phyloP scores from a whole-genome alignment of 352 stramenopile genomes.

The Phytophthora litchii region DNA sequence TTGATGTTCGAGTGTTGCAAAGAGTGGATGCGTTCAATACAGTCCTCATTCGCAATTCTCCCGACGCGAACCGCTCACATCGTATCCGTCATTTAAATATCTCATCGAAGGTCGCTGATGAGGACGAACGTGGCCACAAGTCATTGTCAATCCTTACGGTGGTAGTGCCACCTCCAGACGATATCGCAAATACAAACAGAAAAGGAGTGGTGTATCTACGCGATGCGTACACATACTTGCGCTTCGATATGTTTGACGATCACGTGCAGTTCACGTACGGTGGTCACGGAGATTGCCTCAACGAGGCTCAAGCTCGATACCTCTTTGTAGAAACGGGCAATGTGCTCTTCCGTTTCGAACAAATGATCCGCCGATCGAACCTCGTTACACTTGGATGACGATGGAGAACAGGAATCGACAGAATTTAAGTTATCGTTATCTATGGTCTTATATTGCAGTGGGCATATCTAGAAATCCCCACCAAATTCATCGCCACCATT shows the following conservation, averaged over 20 bases:
- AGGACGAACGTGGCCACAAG: conserved; percentile 33
- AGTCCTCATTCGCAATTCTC: conserved; percentile 48
- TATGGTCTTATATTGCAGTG: neutral
- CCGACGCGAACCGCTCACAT: conserved; percentile 37
- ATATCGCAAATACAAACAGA: conserved; percentile 27
- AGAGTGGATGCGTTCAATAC: conserved; percentile 43
- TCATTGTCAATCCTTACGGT: conserved; percentile 38
- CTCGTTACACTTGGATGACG: conserved; percentile 34
- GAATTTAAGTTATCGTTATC: conserved; percentile 27
- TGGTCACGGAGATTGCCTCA: conserved; percentile 40
- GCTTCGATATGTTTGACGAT: conserved; percentile 42
- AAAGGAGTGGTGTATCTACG: conserved; percentile 46
- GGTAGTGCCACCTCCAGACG: conserved; percentile 37
- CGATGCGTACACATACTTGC: conserved; percentile 51
- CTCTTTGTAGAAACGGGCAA: conserved; percentile 46
- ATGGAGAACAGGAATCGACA: neutral
- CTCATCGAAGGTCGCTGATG: conserved; percentile 43
- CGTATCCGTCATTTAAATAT: conserved; percentile 44
- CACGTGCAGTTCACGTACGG: conserved; percentile 52
- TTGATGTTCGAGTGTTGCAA: conserved; percentile 47
- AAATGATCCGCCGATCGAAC: conserved; percentile 40
- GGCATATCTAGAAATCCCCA: conserved; percentile 30
- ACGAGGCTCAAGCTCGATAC: conserved; percentile 43
- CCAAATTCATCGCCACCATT: conserved; percentile 36
- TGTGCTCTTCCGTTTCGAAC: conserved; percentile 51